These are phyloP conservation scores for Gossypium australe DNA, from an alignment of 345 rosid species.

Conservation along the genomic window DNA sequence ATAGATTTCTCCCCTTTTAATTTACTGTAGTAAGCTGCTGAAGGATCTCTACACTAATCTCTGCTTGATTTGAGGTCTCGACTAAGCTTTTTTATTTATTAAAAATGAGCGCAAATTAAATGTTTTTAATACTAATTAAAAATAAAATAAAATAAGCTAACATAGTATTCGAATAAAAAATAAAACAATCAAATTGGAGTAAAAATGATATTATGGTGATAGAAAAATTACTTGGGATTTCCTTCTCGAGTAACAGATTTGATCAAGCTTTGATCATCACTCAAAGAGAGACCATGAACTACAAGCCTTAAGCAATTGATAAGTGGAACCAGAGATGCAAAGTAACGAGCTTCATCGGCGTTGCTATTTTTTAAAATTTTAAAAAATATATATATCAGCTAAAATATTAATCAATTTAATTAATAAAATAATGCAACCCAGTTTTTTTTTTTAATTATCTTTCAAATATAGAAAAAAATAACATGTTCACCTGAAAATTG, in stretches of 20 bases:
- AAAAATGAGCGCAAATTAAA: too few species aligned
- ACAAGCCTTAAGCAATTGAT: slow-evolving; percentile 65
- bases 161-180: too few species aligned
- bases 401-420: slow-evolving; percentile 2
- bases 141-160: too few species aligned
- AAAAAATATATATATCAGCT: slow-evolving; percentile 17
- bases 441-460: too few species aligned
- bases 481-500: slow-evolving; percentile 65
- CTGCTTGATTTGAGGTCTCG: too few species aligned
- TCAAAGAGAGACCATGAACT: slow-evolving; percentile 52
- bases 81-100: too few species aligned
- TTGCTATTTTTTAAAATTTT: slow-evolving; percentile 43
- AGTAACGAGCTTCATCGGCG: slow-evolving; percentile 65
- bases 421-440: neutral
- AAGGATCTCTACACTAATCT: too few species aligned
- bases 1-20: too few species aligned
- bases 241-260: slow-evolving; percentile 82
- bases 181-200: too few species aligned
- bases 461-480: neutral
- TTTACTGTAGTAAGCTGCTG: too few species aligned
- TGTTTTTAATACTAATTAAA: too few species aligned
- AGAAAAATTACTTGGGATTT: slow-evolving; percentile 52
- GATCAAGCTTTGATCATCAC: slow-evolving; percentile 47
- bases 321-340: slow-evolving; percentile 68
- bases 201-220: too few species aligned